A percentile compares a stretch with the other conserved stretches of the same genome.
Conservation (phyloP, 2,329 filamentous ascomycete genomes). For the Pseudocercospora fijiensis region DNA sequence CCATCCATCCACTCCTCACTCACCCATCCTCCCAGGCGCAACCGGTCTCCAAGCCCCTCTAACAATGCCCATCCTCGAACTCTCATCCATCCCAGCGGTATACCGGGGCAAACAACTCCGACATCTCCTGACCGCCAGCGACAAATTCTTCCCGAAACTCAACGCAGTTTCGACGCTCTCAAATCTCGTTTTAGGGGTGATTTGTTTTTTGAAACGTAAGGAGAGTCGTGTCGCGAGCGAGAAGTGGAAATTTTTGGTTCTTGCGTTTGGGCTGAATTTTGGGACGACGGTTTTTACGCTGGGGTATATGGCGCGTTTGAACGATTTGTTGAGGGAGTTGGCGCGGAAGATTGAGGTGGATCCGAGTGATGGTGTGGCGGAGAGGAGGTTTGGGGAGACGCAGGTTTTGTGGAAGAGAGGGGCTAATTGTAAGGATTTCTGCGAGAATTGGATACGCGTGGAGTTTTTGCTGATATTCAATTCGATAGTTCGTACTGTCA, state of each 20-base stretch:
- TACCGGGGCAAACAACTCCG: constrained; percentile 32
- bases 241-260: constrained; percentile 31
- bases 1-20: background rate
- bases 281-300: constrained; percentile 35
- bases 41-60: constrained; percentile 37
- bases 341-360: constrained; percentile 30
- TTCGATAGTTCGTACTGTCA: constrained; percentile 25
- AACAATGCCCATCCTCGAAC: constrained; percentile 35
- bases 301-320: constrained; percentile 36
- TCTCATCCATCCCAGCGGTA: constrained; percentile 29
- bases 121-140: constrained; percentile 35
- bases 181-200: constrained; percentile 33
- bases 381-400: constrained; percentile 32
- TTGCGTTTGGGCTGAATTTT: constrained; percentile 28
- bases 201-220: constrained; percentile 32
- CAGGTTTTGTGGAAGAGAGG: constrained; percentile 33
- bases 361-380: constrained; percentile 29
- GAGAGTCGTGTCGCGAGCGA: constrained; percentile 21
- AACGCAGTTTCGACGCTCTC: constrained; percentile 35
- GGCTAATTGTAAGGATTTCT: constrained; percentile 30
- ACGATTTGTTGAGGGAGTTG: constrained; percentile 32
- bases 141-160: constrained; percentile 36
- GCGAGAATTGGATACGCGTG: background rate
- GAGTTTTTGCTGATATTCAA: constrained; percentile 8
- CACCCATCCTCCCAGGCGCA: too few species aligned